phyloP scores from a whole-genome alignment of 2,329 filamentous ascomycete species.

The Apiospora pterosperma region DNA sequence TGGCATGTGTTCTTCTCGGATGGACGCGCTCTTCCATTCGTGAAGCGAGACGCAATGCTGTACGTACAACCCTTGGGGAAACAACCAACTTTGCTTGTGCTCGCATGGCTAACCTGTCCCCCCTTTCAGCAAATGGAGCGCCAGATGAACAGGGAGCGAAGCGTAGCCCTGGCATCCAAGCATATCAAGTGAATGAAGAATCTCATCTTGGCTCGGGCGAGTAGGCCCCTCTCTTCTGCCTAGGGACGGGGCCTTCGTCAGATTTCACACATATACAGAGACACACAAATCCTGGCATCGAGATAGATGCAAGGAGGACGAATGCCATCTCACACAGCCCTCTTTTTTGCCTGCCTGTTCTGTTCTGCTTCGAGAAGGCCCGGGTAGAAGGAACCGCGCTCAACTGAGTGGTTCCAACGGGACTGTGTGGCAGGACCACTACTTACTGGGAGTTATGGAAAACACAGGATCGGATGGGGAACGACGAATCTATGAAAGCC shows the following conservation, averaged over 20 bases:
- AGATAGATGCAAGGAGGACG: not conserved
- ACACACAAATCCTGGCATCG: not conserved
- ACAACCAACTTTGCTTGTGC: too few relatives aligned
- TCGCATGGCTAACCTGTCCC: too few relatives aligned
- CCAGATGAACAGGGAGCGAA: not conserved
- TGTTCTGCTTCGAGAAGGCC: not conserved
- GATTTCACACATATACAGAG: not conserved
- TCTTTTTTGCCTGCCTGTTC: not conserved
- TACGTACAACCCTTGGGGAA: too few relatives aligned
- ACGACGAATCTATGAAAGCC: not conserved
- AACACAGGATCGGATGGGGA: not conserved
- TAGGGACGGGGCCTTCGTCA: not conserved
- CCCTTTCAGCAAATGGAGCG: not conserved
- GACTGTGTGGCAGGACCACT: slow-evolving; percentile 1
- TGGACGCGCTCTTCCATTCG: slow-evolving; percentile 10
- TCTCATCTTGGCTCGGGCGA: not conserved
- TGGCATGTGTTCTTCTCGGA: slow-evolving; percentile 9
- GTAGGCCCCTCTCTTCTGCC: not conserved
- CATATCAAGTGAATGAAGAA: not conserved
- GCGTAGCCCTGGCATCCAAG: not conserved
- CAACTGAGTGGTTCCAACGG: not conserved
- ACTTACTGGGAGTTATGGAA: not conserved
- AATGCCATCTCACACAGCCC: not conserved
- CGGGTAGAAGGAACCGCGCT: not conserved
- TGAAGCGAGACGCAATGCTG: slow-evolving; percentile 9